Evolutionary conservation across 2,329 filamentous ascomycete species (phyloP).

Genomic region (Zymoseptoria pseudotritici): DNA sequence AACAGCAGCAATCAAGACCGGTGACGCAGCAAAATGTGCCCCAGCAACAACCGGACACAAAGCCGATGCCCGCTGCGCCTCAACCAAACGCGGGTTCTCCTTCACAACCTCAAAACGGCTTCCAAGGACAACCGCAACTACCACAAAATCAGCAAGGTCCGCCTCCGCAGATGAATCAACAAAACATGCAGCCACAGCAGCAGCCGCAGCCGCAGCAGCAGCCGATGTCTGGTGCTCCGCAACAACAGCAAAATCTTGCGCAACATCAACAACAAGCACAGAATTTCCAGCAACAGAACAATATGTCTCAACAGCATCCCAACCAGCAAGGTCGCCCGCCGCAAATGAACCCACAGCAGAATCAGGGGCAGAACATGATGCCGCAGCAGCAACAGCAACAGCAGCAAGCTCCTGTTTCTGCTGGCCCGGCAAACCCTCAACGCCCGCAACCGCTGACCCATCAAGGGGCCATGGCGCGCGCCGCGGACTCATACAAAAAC

Average conservation of each 20-base stretch:
- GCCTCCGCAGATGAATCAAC: slow-evolving; percentile 18
- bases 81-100: slow-evolving; percentile 12
- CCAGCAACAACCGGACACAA: slow-evolving; percentile 12
- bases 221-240: slow-evolving; percentile 26
- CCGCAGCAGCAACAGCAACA: slow-evolving; percentile 15
- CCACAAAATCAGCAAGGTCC: slow-evolving; percentile 14
- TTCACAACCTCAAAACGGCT: slow-evolving; percentile 14
- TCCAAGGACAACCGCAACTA: slow-evolving; percentile 6
- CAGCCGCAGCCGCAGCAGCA: slow-evolving; percentile 25
- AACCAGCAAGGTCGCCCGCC: slow-evolving; percentile 15
- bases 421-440: slow-evolving; percentile 15
- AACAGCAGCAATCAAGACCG: slow-evolving; percentile 17
- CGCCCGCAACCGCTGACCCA: slow-evolving; percentile 35
- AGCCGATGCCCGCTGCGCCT: slow-evolving; percentile 9
- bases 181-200: slow-evolving; percentile 17
- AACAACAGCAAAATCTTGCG: slow-evolving; percentile 23
- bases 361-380: slow-evolving; percentile 16
- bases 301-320: slow-evolving; percentile 14
- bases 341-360: slow-evolving; percentile 17
- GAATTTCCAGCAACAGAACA: slow-evolving; percentile 14
- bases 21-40: slow-evolving; percentile 16
- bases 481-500: slow-evolving; percentile 17
- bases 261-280: slow-evolving; percentile 23
- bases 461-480: slow-evolving; percentile 38
- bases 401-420: slow-evolving; percentile 13